These are phyloP conservation scores for Pseudogymnoascus sp. DNA, from an alignment of 2,329 filamentous ascomycete genomes.

Conservation along the genomic window DNA sequence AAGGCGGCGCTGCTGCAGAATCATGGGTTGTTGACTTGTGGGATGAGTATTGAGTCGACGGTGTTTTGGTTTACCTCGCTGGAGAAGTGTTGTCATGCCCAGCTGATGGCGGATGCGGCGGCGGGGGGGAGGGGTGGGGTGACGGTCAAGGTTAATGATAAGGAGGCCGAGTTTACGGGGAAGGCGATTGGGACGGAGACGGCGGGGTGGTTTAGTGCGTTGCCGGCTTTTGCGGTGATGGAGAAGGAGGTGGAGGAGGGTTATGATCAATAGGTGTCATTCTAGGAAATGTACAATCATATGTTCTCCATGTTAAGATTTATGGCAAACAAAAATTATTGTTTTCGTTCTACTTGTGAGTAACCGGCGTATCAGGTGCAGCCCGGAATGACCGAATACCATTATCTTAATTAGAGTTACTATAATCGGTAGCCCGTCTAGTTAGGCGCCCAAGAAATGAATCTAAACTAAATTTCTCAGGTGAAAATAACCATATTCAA, in stretches of 20 bases:
- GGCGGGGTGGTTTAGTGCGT: conserved; percentile 63
- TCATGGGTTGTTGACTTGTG: conserved; percentile 45
- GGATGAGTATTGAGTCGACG: conserved; percentile 39
- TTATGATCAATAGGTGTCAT: neutral
- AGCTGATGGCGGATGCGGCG: conserved; percentile 48
- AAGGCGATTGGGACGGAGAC: conserved; percentile 51
- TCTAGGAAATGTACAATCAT: neutral
- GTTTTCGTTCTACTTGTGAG: neutral
- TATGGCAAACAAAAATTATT: neutral
- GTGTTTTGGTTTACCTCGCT: conserved; percentile 47
- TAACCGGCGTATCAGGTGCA: neutral
- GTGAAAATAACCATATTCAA: neutral
- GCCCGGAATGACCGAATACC: neutral
- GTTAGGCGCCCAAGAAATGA: neutral
- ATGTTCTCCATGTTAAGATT: neutral
- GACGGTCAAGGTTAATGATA: conserved; percentile 58
- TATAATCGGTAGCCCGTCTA: neutral
- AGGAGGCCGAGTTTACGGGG: conserved; percentile 60
- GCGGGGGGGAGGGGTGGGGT: conserved; percentile 51
- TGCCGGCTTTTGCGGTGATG: conserved; percentile 62
- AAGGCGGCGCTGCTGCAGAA: conserved; percentile 47
- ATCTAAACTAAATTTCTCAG: neutral
- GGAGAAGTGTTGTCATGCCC: conserved; percentile 40
- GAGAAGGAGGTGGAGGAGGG: conserved; percentile 39
- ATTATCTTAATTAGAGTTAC: neutral